Percentiles rank a stretch among this genome's conserved stretches.
Conservation (phyloP, 345 rosid species). For the Capsella bursapastoris region DNA sequence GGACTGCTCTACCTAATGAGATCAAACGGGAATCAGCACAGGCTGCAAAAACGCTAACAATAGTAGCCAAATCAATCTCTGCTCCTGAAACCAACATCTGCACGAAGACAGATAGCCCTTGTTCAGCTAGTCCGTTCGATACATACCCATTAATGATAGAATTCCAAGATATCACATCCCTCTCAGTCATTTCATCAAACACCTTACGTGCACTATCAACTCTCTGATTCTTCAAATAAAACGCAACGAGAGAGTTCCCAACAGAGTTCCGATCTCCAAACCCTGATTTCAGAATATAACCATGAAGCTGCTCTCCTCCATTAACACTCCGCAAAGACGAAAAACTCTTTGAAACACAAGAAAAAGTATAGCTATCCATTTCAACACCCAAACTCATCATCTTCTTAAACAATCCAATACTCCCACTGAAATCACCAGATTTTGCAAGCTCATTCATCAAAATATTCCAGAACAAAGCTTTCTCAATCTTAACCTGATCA, state of each 20-base stretch:
- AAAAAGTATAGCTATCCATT: constrained; percentile 56
- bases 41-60: constrained; percentile 57
- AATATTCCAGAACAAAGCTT: constrained; percentile 66
- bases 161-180: constrained; percentile 77
- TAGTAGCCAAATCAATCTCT: constrained; percentile 55
- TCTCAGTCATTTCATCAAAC: constrained; percentile 67
- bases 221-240: constrained; percentile 54
- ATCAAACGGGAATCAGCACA: constrained; percentile 52
- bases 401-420: constrained; percentile 50
- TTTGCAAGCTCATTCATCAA: constrained; percentile 65
- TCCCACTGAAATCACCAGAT: constrained; percentile 53
- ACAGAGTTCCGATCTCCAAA: constrained; percentile 51
- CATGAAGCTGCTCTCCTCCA: constrained; percentile 67
- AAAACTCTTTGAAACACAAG: constrained; percentile 64
- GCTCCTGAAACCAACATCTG: constrained; percentile 53
- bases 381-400: constrained; percentile 57
- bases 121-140: constrained; percentile 47
- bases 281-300: constrained; percentile 56
- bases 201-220: constrained; percentile 54
- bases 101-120: constrained; percentile 52
- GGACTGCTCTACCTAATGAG: constrained; percentile 55
- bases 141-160: constrained; percentile 63
- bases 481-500: constrained; percentile 52
- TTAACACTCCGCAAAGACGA: constrained; percentile 47
- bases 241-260: constrained; percentile 57